A percentile compares a stretch with the other conserved stretches of the same genome.
These are phyloP conservation scores for Mrakia hoshinonis DNA, from an alignment of 768 basidiomycete genomes.

Conservation along the genomic window DNA sequence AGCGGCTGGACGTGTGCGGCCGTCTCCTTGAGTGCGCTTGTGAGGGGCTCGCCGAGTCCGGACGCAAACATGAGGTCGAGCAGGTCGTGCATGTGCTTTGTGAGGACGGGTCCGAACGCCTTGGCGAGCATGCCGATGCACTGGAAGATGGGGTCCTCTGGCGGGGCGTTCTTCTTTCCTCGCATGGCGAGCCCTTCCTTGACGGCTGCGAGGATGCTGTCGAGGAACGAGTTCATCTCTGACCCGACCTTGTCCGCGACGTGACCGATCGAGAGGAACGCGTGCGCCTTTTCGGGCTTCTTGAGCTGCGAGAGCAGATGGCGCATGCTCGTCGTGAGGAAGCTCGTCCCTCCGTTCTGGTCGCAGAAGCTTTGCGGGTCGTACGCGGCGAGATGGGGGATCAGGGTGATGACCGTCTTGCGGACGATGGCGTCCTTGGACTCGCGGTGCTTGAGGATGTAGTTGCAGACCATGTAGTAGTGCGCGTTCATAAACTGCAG, in stretches of 20 bases:
- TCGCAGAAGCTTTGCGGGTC: conserved; percentile 86
- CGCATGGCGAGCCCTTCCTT: conserved; percentile 77
- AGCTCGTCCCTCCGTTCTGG: conserved; percentile 39
- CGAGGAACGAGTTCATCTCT: conserved; percentile 92
- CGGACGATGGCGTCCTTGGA: conserved; percentile 80
- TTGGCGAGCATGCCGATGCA: conserved; percentile 93
- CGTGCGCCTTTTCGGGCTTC: conserved; percentile 82
- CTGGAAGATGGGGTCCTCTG: conserved; percentile 93
- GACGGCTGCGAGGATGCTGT: conserved; percentile 78
- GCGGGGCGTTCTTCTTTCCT: conserved; percentile 82
- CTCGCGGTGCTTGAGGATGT: conserved; percentile 76
- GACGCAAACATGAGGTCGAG: conserved; percentile 93
- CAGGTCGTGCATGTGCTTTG: conserved; percentile 90
- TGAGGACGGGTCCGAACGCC: conserved; percentile 90
- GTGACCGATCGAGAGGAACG: conserved; percentile 93
- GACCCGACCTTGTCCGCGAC: conserved; percentile 83
- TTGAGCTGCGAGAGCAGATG: conserved; percentile 79
- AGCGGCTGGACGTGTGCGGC: conserved; percentile 77
- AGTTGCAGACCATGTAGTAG: conserved; percentile 78
- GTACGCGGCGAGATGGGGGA: conserved; percentile 88
- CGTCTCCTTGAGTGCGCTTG: conserved; percentile 73
- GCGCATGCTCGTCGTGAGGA: conserved; percentile 86
- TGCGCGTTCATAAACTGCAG: conserved; percentile 43
- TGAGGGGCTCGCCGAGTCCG: conserved; percentile 80
- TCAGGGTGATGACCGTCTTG: conserved; percentile 89